Conservation (phyloP, 768 basidiomycete species). For the Infundibulicybe gibba region DNA sequence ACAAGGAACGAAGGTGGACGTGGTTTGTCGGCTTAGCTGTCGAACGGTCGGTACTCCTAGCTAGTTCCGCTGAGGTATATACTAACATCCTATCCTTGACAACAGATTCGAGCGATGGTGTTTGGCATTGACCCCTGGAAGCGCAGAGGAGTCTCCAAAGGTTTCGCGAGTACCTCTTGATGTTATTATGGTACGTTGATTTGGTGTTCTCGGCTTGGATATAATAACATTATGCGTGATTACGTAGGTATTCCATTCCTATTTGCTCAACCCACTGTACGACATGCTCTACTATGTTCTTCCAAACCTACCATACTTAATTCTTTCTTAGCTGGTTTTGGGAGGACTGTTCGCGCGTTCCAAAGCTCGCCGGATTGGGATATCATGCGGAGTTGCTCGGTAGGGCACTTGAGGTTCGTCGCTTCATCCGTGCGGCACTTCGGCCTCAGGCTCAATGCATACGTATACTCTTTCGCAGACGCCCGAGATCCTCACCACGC, state of each 20-base stretch:
- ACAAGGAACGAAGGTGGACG: constrained; percentile 11
- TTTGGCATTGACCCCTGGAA: not conserved
- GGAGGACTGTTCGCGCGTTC: constrained; percentile 15
- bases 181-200: constrained; percentile 14
- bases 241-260: constrained; percentile 19
- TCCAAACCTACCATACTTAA: not conserved
- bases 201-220: not conserved
- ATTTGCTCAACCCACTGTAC: constrained; percentile 15
- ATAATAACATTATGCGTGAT: not conserved
- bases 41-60: constrained; percentile 11
- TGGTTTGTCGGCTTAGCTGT: constrained; percentile 15
- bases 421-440: not conserved
- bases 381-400: constrained; percentile 5
- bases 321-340: constrained; percentile 10
- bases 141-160: not conserved
- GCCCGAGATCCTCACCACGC: not conserved
- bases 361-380: constrained; percentile 7
- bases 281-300: not conserved
- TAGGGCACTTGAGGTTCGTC: not conserved
- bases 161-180: constrained; percentile 12
- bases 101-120: constrained; percentile 16
- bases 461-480: not conserved
- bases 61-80: not conserved
- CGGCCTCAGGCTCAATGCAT: not conserved
- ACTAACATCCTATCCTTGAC: not conserved